Evolutionary conservation across 1,284 basidiomycete species (phyloP).

Genomic region (Apiotrichum laibachii): DNA sequence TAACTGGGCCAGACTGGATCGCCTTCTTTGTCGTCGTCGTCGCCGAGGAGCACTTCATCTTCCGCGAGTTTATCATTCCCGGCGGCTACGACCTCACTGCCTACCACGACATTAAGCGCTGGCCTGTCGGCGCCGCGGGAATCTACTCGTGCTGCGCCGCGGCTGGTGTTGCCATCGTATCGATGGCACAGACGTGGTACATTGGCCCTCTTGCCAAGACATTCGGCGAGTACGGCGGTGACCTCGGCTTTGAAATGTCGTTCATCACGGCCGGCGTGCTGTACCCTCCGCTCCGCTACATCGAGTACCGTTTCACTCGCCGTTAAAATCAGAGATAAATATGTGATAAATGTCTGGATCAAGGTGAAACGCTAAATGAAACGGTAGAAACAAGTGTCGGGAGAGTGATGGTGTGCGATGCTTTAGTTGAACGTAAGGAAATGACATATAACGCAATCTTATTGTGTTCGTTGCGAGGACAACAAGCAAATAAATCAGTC

Average conservation of each 20-base stretch:
- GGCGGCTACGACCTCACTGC: conserved; percentile 58
- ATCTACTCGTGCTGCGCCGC: conserved; percentile 56
- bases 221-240: conserved; percentile 57
- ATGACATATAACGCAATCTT: too few species aligned
- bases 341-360: too few species aligned
- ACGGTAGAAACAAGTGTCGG: too few species aligned
- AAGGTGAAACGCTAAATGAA: too few species aligned
- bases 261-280: conserved; percentile 2
- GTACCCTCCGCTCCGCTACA: conserved; percentile 3
- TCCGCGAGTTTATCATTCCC: conserved; percentile 52
- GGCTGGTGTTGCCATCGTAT: conserved; percentile 53
- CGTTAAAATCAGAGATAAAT: too few species aligned
- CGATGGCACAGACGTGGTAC: conserved; percentile 54
- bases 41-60: conserved; percentile 60
- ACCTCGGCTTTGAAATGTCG: conserved; percentile 60
- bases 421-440: too few species aligned
- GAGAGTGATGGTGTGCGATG: too few species aligned
- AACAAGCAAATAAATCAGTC: too few species aligned
- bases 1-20: too few species aligned
- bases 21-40: conserved; percentile 55
- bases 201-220: conserved; percentile 56
- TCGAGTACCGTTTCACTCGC: conserved; percentile 6
- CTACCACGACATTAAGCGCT: conserved; percentile 57
- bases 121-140: conserved; percentile 61
- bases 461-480: too few species aligned